phyloP scores from a whole-genome alignment of 306 rosid species.

The Vigna unguiculata region DNA sequence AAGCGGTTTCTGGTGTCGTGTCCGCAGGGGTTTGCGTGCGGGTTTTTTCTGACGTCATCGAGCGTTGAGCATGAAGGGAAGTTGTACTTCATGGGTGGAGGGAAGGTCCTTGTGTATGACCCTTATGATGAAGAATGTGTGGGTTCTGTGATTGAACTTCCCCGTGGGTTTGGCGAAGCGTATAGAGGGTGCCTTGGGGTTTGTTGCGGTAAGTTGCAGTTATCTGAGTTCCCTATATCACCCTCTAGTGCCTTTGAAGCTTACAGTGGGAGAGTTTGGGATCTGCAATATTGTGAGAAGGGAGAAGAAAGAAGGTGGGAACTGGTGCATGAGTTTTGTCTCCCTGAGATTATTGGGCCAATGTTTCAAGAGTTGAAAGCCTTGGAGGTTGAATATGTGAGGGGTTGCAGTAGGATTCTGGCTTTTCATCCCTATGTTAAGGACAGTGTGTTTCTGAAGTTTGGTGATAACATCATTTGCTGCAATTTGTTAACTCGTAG shows the following conservation, averaged over 20 bases:
- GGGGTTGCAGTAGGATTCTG: slow-evolving; percentile 23
- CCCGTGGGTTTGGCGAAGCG: slow-evolving; percentile 24
- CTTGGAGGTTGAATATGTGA: not conserved
- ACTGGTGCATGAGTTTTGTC: slow-evolving; percentile 31
- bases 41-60: slow-evolving; percentile 17
- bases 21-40: slow-evolving; percentile 31
- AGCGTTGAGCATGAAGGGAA: slow-evolving; percentile 34
- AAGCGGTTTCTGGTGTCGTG: slow-evolving; percentile 11
- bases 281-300: not conserved
- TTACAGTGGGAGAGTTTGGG: slow-evolving; percentile 35
- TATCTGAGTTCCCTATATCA: slow-evolving; percentile 25
- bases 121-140: not conserved
- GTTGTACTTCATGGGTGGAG: slow-evolving; percentile 38
- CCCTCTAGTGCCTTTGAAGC: not conserved
- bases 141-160: slow-evolving; percentile 34
- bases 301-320: slow-evolving; percentile 11
- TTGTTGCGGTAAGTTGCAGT: slow-evolving; percentile 18
- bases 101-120: slow-evolving; percentile 31
- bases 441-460: slow-evolving; percentile 21
- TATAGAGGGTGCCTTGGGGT: slow-evolving; percentile 39
- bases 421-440: slow-evolving; percentile 29
- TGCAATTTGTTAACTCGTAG: slow-evolving; percentile 27
- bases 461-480: slow-evolving; percentile 26
- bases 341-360: slow-evolving; percentile 17
- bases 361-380: not conserved